Conservation (phyloP, 225 moss, liverwort and hornwort genomes). For the Climacium dendroides region DNA sequence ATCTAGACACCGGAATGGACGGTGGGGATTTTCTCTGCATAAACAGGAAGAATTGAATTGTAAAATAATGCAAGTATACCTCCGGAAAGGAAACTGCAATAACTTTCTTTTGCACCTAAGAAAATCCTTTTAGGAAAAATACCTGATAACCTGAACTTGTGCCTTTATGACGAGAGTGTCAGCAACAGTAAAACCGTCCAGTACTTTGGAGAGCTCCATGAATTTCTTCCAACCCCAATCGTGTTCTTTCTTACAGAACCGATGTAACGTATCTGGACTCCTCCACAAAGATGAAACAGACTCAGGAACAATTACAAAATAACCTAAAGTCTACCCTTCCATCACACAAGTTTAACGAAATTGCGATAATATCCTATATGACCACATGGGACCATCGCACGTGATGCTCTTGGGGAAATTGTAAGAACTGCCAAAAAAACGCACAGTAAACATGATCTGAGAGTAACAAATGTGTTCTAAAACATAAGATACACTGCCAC, state of each 20-base stretch:
- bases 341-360: background rate
- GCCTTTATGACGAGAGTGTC: conserved; percentile 99
- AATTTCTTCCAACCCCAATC: conserved; percentile 99
- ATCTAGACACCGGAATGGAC: conserved; percentile 95
- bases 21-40: conserved; percentile 95
- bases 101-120: background rate
- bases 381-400: background rate
- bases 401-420: background rate
- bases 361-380: background rate
- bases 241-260: conserved; percentile 99
- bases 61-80: background rate
- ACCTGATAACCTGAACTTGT: conserved; percentile 99
- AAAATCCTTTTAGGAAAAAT: background rate
- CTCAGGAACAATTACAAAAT: conserved; percentile 1
- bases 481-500: background rate
- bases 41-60: background rate
- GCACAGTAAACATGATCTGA: background rate
- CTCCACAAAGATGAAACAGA: conserved; percentile 15
- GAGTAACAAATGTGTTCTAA: background rate
- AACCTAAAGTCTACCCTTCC: background rate
- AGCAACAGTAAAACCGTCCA: conserved; percentile 95
- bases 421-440: background rate
- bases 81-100: background rate
- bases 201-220: conserved; percentile 99
- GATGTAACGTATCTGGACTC: conserved; percentile 91